These are phyloP conservation scores for Epichloe typhina DNA, from an alignment of 2,329 filamentous ascomycete species.

Conservation along the genomic window DNA sequence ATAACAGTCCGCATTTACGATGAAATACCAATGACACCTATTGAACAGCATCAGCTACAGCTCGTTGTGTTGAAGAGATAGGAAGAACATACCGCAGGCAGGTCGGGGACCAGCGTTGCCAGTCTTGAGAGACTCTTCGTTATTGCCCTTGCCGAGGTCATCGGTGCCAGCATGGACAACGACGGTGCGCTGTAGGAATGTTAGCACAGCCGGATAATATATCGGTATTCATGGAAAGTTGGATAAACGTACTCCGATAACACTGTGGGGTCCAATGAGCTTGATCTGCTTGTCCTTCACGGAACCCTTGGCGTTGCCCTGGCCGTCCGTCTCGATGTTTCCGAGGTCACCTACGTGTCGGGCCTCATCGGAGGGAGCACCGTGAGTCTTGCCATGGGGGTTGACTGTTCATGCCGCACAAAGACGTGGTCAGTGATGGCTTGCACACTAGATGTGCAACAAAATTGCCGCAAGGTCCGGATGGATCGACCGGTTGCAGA, in stretches of 20 bases:
- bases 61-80: background rate
- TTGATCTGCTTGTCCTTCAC: conserved; percentile 75
- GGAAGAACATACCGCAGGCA: conserved; percentile 64
- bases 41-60: conserved; percentile 7
- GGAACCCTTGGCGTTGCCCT: conserved; percentile 79
- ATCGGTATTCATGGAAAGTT: background rate
- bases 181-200: conserved; percentile 61
- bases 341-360: conserved; percentile 96
- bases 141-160: conserved; percentile 83
- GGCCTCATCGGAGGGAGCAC: conserved; percentile 65
- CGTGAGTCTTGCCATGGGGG: conserved; percentile 85
- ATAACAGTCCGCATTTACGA: conserved; percentile 34
- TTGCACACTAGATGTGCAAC: background rate
- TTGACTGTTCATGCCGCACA: conserved; percentile 54
- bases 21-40: conserved; percentile 82
- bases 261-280: conserved; percentile 89
- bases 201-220: conserved; percentile 1
- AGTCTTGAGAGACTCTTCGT: conserved; percentile 96
- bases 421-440: background rate
- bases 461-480: background rate
- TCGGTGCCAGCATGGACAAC: conserved; percentile 93
- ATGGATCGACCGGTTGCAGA: conserved; percentile 7
- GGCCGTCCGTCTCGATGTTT: conserved; percentile 89
- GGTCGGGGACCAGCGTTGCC: conserved; percentile 89
- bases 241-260: conserved; percentile 64